These are phyloP conservation scores for Fulvia fulva DNA, from an alignment of 2,329 filamentous ascomycete genomes.

Conservation along the genomic window DNA sequence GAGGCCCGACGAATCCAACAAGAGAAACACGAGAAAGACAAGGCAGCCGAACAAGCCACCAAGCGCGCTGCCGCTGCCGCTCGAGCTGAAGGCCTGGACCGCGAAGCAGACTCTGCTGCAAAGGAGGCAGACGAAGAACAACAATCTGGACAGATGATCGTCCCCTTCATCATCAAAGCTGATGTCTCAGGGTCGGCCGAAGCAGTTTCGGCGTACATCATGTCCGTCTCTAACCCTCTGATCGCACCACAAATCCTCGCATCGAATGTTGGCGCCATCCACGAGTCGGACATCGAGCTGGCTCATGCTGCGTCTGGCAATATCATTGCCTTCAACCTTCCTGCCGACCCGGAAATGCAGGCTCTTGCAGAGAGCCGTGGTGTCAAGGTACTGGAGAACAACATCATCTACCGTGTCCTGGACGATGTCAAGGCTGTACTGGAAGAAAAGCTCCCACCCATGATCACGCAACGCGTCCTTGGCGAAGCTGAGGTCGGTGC, in stretches of 20 bases:
- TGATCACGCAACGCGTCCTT: conserved; percentile 64
- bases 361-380: conserved; percentile 65
- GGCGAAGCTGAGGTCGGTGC: conserved; percentile 85
- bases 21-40: conserved; percentile 59
- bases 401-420: conserved; percentile 75
- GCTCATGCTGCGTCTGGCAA: conserved; percentile 71
- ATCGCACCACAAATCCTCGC: conserved; percentile 73
- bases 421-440: conserved; percentile 69
- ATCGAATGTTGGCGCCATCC: conserved; percentile 71
- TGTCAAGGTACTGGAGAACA: conserved; percentile 78
- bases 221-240: conserved; percentile 78
- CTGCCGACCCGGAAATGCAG: conserved; percentile 61
- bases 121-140: conserved; percentile 35
- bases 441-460: conserved; percentile 64
- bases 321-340: conserved; percentile 82
- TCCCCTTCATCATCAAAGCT: conserved; percentile 85
- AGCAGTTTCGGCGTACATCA: conserved; percentile 74
- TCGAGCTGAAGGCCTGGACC: background rate
- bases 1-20: conserved; percentile 55
- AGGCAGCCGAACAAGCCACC: conserved; percentile 33
- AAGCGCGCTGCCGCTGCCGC: conserved; percentile 20
- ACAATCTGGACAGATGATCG: conserved; percentile 50
- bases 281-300: conserved; percentile 84
- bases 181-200: conserved; percentile 94
- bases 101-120: conserved; percentile 31